These are phyloP conservation scores for Phytophthora cryptogea DNA, from an alignment of 352 stramenopile genomes.

Conservation along the genomic window DNA sequence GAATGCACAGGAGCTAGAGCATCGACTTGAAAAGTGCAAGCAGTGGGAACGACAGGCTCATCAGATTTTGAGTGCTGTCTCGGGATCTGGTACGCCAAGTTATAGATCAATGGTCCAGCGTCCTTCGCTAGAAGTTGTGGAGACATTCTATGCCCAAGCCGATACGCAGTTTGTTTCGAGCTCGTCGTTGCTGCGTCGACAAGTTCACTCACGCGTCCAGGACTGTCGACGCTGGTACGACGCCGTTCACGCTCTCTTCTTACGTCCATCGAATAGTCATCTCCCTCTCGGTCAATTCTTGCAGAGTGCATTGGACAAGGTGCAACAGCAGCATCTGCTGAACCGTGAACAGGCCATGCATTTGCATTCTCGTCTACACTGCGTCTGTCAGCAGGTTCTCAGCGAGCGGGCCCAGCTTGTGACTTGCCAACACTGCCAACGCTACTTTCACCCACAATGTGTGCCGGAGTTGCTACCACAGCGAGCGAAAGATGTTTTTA, in stretches of 20 bases:
- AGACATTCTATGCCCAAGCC: conserved; percentile 57
- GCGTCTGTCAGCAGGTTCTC: conserved; percentile 74
- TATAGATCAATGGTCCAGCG: conserved; percentile 28
- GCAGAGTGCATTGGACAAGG: conserved; percentile 41
- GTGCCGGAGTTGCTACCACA: conserved; percentile 33
- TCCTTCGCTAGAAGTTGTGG: conserved; percentile 49
- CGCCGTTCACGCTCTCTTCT: conserved; percentile 57
- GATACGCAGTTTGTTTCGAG: conserved; percentile 62
- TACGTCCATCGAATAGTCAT: conserved; percentile 45
- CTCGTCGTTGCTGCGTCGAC: conserved; percentile 63
- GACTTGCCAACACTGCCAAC: conserved; percentile 52
- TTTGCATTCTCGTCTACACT: conserved; percentile 47
- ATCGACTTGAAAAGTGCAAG: conserved; percentile 57
- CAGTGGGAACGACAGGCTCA: conserved; percentile 58
- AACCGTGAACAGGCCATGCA: conserved; percentile 25
- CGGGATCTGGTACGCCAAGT: conserved; percentile 10
- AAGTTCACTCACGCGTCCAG: conserved; percentile 66
- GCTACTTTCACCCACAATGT: conserved; percentile 66
- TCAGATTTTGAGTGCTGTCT: conserved; percentile 38
- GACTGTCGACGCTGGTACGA: conserved; percentile 72
- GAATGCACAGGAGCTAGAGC: conserved; percentile 45
- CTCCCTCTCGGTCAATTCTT: conserved; percentile 53
- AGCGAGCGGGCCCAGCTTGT: conserved; percentile 54
- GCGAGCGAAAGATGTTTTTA: conserved; percentile 15
- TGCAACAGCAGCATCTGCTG: conserved; percentile 15